Evolutionary conservation across 2,329 filamentous ascomycete species (phyloP).

Genomic region (Alternaria sp.): DNA sequence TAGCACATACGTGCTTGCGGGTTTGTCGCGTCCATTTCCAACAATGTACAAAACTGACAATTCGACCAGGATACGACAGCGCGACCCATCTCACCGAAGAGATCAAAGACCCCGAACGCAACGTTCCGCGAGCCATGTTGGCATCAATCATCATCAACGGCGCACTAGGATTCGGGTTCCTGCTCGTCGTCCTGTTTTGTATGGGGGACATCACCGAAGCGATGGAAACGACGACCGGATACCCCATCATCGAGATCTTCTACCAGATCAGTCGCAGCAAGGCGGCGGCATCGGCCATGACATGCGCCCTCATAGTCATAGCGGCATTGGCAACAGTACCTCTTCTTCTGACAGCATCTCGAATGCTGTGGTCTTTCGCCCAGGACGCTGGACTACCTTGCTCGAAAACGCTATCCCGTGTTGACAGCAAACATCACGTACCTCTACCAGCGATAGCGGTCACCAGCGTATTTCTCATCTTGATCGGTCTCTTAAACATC

Average conservation of each 20-base stretch:
- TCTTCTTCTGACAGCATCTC: slow-evolving; percentile 27
- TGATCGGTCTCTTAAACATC: slow-evolving; percentile 28
- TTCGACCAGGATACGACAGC: neutral
- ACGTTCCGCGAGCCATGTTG: slow-evolving; percentile 4
- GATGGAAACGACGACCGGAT: slow-evolving; percentile 39
- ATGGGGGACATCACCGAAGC: slow-evolving; percentile 37
- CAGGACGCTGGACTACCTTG: slow-evolving; percentile 44
- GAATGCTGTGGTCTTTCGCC: slow-evolving; percentile 36
- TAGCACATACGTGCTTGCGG: slow-evolving; percentile 24
- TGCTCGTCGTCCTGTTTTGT: slow-evolving; percentile 49
- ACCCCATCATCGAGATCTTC: slow-evolving; percentile 48
- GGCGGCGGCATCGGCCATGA: slow-evolving; percentile 18
- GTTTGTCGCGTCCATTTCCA: slow-evolving; percentile 9
- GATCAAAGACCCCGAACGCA: neutral
- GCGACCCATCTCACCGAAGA: slow-evolving; percentile 9
- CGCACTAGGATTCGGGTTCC: slow-evolving; percentile 36
- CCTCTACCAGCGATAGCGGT: slow-evolving; percentile 19
- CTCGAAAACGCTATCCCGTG: slow-evolving; percentile 14
- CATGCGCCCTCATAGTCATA: slow-evolving; percentile 31
- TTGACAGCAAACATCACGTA: slow-evolving; percentile 23
- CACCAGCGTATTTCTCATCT: slow-evolving; percentile 11
- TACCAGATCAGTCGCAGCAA: neutral
- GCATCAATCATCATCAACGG: slow-evolving; percentile 39
- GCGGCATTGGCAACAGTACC: slow-evolving; percentile 5
- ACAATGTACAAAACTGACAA: neutral